A percentile compares a stretch with the other conserved stretches of the same genome.
phyloP scores from a whole-genome alignment of 1,139 yeast species.

The Fermentozyma sake region DNA sequence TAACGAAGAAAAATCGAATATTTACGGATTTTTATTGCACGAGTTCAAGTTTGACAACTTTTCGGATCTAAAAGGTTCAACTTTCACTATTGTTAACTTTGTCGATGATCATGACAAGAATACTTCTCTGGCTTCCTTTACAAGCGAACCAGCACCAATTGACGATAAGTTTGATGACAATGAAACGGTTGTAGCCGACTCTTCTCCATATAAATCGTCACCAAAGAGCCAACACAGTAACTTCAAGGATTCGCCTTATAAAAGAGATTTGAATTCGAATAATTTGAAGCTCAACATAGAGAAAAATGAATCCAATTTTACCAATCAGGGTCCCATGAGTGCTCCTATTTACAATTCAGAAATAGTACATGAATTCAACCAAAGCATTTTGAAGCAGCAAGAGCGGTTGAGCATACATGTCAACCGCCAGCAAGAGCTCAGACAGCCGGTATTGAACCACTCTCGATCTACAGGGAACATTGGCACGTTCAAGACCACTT shows the following conservation, averaged over 20 bases:
- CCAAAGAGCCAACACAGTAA: conserved; percentile 7
- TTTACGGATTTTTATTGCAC: conserved; percentile 29
- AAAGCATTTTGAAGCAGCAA: conserved; percentile 12
- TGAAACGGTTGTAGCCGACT: conserved; percentile 38
- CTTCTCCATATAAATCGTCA: conserved; percentile 30
- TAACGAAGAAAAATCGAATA: conserved; percentile 12
- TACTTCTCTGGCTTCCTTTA: conserved; percentile 2
- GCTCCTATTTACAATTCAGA: conserved; percentile 34
- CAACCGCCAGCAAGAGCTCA: conserved; percentile 1
- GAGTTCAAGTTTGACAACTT: conserved; percentile 14
- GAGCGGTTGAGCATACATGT: conserved; percentile 6
- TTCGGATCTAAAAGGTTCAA: conserved; percentile 8
- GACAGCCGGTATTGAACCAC: conserved; percentile 9
- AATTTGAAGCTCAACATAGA: conserved; percentile 17
- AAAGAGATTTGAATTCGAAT: conserved; percentile 3
- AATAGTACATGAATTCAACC: conserved; percentile 13
- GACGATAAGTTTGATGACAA: conserved; percentile 29
- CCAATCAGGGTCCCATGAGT: conserved; percentile 27
- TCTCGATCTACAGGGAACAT: conserved; percentile 13
- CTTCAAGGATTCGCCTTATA: conserved; percentile 7
- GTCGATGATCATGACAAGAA: conserved; percentile 5
- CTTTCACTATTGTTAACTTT: conserved; percentile 9
- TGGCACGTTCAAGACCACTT: too few relatives aligned
- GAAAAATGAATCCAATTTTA: conserved; percentile 12
- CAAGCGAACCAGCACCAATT: not conserved